A percentile compares a stretch with the other conserved stretches of the same genome.
Evolutionary conservation across 495 filamentous ascomycete genomes (phyloP).

Genomic region (Cairneyella variabilis): DNA sequence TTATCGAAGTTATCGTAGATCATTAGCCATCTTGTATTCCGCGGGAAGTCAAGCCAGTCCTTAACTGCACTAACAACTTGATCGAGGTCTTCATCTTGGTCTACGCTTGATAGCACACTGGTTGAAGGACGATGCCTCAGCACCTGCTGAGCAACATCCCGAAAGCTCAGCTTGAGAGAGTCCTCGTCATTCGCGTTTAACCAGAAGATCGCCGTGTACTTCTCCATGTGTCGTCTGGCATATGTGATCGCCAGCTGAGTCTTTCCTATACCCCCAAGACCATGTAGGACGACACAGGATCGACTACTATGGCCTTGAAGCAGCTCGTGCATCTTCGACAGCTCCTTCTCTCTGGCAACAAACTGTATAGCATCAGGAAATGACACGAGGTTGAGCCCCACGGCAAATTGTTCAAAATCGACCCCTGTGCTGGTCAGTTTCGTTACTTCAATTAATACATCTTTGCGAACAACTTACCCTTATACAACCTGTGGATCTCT

Average conservation of each 20-base stretch:
- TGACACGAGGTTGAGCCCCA: neutral
- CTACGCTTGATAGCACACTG: slow-evolving; percentile 11
- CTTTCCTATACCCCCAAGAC: neutral
- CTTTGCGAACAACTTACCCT: no score
- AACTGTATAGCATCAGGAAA: neutral
- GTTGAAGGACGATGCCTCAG: slow-evolving; percentile 25
- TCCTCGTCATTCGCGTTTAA: neutral
- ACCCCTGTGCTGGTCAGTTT: no score
- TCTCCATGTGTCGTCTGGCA: neutral
- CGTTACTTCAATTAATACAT: no score
- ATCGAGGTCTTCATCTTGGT: slow-evolving; percentile 16
- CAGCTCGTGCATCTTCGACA: slow-evolving; percentile 18
- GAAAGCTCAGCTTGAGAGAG: neutral
- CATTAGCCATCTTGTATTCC: slow-evolving; percentile 35
- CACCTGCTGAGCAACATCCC: slow-evolving; percentile 13
- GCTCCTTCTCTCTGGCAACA: slow-evolving; percentile 18
- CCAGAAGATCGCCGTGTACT: neutral
- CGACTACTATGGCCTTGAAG: slow-evolving; percentile 18
- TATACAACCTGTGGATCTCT: slow-evolving; percentile 6
- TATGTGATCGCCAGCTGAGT: neutral
- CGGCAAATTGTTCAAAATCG: no score
- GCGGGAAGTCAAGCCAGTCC: slow-evolving; percentile 35
- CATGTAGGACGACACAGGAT: slow-evolving; percentile 4
- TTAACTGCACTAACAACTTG: slow-evolving; percentile 27
- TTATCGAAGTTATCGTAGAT: slow-evolving; percentile 45